Evolutionary conservation across 176 grass and related monocot genomes (phyloP).

Genomic region (Sorghum bicolor): Sorghum_bicolor_NCBIv3 NC_012873.2:2939501-2940000

Average conservation of each 20-base stretch:
- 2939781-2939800: neutral
- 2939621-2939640: slow-evolving; percentile 85
- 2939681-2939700: slow-evolving; percentile 97
- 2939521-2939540: neutral
- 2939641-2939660: slow-evolving; percentile 98
- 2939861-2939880: slow-evolving; percentile 84
- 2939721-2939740: neutral
- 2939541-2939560: neutral
- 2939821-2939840: slow-evolving; percentile 72
- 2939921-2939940: neutral
- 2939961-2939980: neutral
- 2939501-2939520: slow-evolving; percentile 96
- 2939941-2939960: slow-evolving; percentile 4
- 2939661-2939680: slow-evolving; percentile 80
- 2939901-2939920: slow-evolving; percentile 83
- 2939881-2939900: slow-evolving; percentile 63
- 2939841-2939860: slow-evolving; percentile 80
- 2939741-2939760: neutral
- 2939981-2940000: neutral
- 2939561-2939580: neutral
- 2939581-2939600: neutral
- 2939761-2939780: neutral
- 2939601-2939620: slow-evolving; percentile 97
- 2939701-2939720: slow-evolving; percentile 1
- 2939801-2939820: slow-evolving; percentile 82